phyloP scores from a whole-genome alignment of 2,329 filamentous ascomycete genomes.

The Penicillium sp. region DNA sequence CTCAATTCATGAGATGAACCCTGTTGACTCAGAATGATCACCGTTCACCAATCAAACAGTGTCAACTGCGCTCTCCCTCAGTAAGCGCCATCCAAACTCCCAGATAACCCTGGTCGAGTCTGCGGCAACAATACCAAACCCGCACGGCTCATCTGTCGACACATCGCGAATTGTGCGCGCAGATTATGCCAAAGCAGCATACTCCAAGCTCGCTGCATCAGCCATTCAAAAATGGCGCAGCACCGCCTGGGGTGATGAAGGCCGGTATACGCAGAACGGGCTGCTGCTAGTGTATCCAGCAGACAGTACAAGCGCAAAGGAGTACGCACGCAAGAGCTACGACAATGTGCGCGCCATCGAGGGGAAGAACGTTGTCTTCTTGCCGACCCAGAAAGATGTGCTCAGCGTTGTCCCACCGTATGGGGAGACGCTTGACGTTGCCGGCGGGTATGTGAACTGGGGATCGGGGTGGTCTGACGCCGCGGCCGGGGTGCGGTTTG shows the following conservation, averaged over 20 bases:
- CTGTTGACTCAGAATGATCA: constrained; percentile 4
- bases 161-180: constrained; percentile 61
- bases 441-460: constrained; percentile 48
- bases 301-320: constrained; percentile 29
- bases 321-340: constrained; percentile 42
- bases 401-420: constrained; percentile 36
- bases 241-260: constrained; percentile 44
- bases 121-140: constrained; percentile 54
- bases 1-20: background rate
- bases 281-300: constrained; percentile 41
- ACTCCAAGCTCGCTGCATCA: constrained; percentile 68
- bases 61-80: constrained; percentile 67
- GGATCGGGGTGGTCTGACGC: constrained; percentile 49
- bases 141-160: constrained; percentile 59
- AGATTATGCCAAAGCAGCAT: constrained; percentile 79
- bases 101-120: constrained; percentile 59
- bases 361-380: constrained; percentile 33
- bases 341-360: constrained; percentile 40
- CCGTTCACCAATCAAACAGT: constrained; percentile 34
- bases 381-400: constrained; percentile 37
- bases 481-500: constrained; percentile 41
- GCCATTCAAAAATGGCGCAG: constrained; percentile 67
- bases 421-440: constrained; percentile 33
- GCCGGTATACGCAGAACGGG: constrained; percentile 46
- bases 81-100: constrained; percentile 54